Evolutionary conservation across 2,329 filamentous ascomycete species (phyloP), one percentile per base, ranked within the genome.

Genomic region (Diplodia corticola): DNA sequence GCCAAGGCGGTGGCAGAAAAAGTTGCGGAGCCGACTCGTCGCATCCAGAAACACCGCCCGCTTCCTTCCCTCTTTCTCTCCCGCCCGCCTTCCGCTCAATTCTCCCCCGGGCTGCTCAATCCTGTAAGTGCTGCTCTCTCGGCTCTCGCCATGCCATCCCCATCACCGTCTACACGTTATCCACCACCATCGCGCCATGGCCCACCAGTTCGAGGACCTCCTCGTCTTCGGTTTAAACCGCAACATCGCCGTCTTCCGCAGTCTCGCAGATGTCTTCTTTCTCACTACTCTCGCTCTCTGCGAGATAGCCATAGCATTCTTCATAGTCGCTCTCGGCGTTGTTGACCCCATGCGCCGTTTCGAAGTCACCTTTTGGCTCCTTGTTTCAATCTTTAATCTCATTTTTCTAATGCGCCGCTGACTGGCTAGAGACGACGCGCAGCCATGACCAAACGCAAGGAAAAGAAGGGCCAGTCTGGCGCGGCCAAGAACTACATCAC

Each of bases 401-500:
- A 17, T 44, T n/a, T n/a, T 48, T n/a, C 55, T 60, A 24, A 48
- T 28, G 1, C 37, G 15, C 40, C 26, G 17, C 24, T 4, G 7
- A 4, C 4, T 30, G 15, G n/a, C n/a, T 17, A 26, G 17, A 24
- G 6, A 24, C n/a, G 12, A 5, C 26, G 50, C 63, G n/a, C 35
- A 61, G 69, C 69, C 67, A 80, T 79, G 78, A 74, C 73, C 59
- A 72, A 73, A 67, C 75, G 75, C 46, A 78, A 79, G 69, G 35
- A 17, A n/a, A 79, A 79, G 86, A 97, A 94, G 83, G 93, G 9
- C 33, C 28, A 67, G 26, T 85, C 93, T 77, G 95, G 95, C 79
- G 90, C 92, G 79, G 93, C 93, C 82, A 97, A 95, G 83, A 99
- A 99, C 86, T 99, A 94, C 84, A 93, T 99, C 73, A 99, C 95